Percentiles rank a stretch among this genome's conserved stretches.
Conservation (phyloP, 2,329 filamentous ascomycete species). For the Hawksworthiomyces lignivorus region DNA sequence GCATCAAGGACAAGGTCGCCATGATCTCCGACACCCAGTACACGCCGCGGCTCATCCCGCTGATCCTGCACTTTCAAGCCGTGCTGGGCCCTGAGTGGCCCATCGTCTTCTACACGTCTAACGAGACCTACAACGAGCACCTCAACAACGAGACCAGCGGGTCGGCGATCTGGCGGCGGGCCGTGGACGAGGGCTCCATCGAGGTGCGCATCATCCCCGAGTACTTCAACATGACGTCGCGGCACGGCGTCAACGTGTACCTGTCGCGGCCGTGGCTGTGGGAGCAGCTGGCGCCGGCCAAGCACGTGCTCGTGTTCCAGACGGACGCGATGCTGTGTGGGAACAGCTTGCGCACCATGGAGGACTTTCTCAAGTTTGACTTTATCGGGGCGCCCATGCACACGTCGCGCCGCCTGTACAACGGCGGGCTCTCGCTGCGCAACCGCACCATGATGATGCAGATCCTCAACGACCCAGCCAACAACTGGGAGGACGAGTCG, state of each 20-base stretch:
- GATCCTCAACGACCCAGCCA: slow-evolving; percentile 32
- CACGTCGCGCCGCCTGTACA: slow-evolving; percentile 20
- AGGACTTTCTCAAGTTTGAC: slow-evolving; percentile 30
- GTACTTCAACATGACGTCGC: slow-evolving; percentile 24
- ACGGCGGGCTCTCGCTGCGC: slow-evolving; percentile 30
- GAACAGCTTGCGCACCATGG: slow-evolving; percentile 20
- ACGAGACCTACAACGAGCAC: slow-evolving; percentile 16
- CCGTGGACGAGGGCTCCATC: slow-evolving; percentile 25
- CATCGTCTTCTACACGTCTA: slow-evolving; percentile 34
- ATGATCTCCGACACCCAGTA: slow-evolving; percentile 33
- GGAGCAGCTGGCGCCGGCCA: slow-evolving; percentile 26
- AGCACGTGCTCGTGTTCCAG: slow-evolving; percentile 31
- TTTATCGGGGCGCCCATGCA: slow-evolving; percentile 27
- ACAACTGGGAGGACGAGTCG: slow-evolving; percentile 28
- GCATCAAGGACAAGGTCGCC: slow-evolving; percentile 16
- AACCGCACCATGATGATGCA: slow-evolving; percentile 30
- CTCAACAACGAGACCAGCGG: slow-evolving; percentile 4
- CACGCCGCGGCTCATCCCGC: slow-evolving; percentile 30
- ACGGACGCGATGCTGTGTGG: slow-evolving; percentile 30
- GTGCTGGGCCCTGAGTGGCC: slow-evolving; percentile 35
- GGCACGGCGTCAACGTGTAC: slow-evolving; percentile 28
- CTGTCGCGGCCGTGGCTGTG: slow-evolving; percentile 28
- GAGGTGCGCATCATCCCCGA: slow-evolving; percentile 31
- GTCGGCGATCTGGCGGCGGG: slow-evolving; percentile 28
- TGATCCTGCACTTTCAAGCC: slow-evolving; percentile 25